A percentile compares a stretch with the other conserved stretches of the same genome.
Conservation (phyloP, 441 rosid species). For the Gossypium laxum region DNA sequence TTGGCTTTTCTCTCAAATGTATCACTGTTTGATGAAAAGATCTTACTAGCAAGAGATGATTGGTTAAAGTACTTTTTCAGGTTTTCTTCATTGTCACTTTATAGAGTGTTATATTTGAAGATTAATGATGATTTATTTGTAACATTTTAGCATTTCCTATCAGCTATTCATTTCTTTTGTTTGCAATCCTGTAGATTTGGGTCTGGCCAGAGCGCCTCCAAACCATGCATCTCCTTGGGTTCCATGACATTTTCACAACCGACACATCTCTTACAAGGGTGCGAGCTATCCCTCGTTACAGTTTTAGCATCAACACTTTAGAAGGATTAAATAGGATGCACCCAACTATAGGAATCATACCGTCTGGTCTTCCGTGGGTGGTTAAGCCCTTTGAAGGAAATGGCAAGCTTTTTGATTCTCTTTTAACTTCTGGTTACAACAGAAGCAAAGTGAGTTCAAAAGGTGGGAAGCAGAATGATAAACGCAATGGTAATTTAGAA, state of each 20-base stretch:
- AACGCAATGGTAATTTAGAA: conserved; percentile 11
- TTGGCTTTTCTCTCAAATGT: not conserved
- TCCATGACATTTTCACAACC: conserved; percentile 53
- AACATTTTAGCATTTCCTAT: not conserved
- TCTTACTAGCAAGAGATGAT: not conserved
- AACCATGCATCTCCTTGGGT: conserved; percentile 70
- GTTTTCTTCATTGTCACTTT: not conserved
- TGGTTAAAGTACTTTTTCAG: not conserved
- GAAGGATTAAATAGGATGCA: conserved; percentile 42
- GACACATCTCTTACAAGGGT: conserved; percentile 57
- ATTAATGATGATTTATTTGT: not conserved
- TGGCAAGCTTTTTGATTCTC: conserved; percentile 33
- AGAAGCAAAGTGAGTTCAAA: conserved; percentile 21
- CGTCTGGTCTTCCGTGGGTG: conserved; percentile 79
- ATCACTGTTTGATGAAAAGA: not conserved
- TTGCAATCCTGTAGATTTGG: conserved; percentile 49
- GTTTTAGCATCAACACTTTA: conserved; percentile 59
- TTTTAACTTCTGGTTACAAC: conserved; percentile 20
- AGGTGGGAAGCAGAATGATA: conserved; percentile 9
- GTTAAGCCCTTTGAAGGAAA: conserved; percentile 30
- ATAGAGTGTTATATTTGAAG: not conserved
- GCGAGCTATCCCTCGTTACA: conserved; percentile 70
- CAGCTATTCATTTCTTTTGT: not conserved
- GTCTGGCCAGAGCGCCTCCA: conserved; percentile 87
- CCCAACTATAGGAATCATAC: conserved; percentile 80